Evolutionary conservation across 208 protist genomes (phyloP), one percentile per base, ranked within the genome.

Genomic region (Trypanosoma melophagium): DNA sequence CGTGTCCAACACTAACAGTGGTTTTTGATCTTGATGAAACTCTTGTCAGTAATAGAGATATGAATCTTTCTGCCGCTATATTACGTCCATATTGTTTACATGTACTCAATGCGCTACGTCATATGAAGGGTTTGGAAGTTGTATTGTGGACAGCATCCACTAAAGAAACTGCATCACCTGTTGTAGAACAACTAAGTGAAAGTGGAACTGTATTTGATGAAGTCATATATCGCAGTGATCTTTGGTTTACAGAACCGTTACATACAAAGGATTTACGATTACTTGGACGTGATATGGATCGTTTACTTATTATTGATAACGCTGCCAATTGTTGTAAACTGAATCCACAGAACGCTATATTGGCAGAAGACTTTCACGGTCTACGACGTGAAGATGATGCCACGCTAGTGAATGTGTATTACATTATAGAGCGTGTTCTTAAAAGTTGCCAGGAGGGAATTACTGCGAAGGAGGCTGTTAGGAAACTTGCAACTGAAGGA

Each of bases 21-120:
- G 91, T 97, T 19, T 66, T 96, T 19, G 93, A 97, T 77, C 81
- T 97, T 21, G 93, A 97, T 66, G 93, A 97, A 72, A 97, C 93
- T 22, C 85, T 97, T 13, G 91, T 97, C 0, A 89, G 79, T 69
- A 97, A 97, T 77, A 89, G 93, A 42, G 79, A 86, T 45, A 21
- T 62, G 4, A 75, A 74, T 49, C 59, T 77, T 31, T 74, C 76
- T 5, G 74, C 62, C 14, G 89, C 93, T 42, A 87, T 94, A 62
- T 63, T 95, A 16, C 86, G 93, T 5, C 89, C 91, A 17, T 97
- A 94, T 77, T 85, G 79, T 69, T 72, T 96, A 31, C 89, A 95
- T 60, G 76, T 96, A 51, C 74, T 96, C 19, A 87, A 96, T 49
- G 87, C 89, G 1, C 77, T 97, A 47, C 87, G 81, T 0, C 81